Evolutionary conservation across 495 filamentous ascomycete genomes (phyloP).

Genomic region (Aspergillus mulundensis): DNA sequence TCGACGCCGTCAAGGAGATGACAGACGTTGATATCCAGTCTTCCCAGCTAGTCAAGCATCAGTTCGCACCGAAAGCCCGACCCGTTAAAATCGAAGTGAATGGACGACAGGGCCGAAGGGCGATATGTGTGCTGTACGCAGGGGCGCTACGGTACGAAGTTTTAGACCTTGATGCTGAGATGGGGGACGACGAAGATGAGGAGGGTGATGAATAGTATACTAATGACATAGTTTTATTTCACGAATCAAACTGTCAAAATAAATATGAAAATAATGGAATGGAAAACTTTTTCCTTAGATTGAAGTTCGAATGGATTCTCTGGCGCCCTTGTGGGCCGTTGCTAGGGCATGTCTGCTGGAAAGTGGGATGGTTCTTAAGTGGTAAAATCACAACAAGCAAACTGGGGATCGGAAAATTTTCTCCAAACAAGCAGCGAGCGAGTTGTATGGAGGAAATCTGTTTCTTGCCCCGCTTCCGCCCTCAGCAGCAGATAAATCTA

Average conservation of each 20-base stretch:
- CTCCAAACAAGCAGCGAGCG: background rate
- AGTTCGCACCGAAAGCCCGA: slow-evolving; percentile 35
- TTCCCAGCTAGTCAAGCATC: slow-evolving; percentile 27
- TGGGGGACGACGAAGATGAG: slow-evolving; percentile 30
- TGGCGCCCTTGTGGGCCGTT: slow-evolving; percentile 20
- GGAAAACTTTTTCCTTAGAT: slow-evolving; percentile 11
- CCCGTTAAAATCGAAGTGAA: slow-evolving; percentile 51
- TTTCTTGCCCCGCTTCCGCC: background rate
- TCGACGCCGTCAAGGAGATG: slow-evolving; percentile 17
- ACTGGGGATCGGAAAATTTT: slow-evolving; percentile 5
- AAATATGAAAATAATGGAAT: background rate
- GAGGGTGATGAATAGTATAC: slow-evolving; percentile 21
- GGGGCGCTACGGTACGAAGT: slow-evolving; percentile 54
- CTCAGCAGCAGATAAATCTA: background rate
- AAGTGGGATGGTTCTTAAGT: slow-evolving; percentile 26
- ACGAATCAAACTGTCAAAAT: background rate
- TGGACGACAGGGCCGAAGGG: slow-evolving; percentile 49
- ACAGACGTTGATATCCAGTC: slow-evolving; percentile 25
- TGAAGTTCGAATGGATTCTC: slow-evolving; percentile 10
- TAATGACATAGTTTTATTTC: slow-evolving; percentile 8
- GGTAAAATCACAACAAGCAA: slow-evolving; percentile 47
- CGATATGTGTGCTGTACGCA: slow-evolving; percentile 53
- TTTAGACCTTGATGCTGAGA: slow-evolving; percentile 50
- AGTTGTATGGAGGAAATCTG: background rate
- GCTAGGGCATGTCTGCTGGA: slow-evolving; percentile 31